phyloP scores from a whole-genome alignment of 805 yeast species.

The Saccharomycopsis selenospora region DNA sequence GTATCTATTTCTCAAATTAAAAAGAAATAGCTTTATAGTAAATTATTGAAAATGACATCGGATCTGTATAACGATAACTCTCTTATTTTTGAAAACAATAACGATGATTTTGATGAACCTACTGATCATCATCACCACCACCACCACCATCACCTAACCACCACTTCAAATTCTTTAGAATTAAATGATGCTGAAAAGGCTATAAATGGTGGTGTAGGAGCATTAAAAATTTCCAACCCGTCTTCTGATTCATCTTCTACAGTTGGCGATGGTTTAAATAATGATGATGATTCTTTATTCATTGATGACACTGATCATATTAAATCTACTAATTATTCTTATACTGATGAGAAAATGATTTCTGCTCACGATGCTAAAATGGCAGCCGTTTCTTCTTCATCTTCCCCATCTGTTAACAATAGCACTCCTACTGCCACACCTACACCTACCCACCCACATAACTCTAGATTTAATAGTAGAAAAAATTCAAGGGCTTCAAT shows the following conservation, averaged over 20 bases:
- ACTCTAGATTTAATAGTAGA: conserved; percentile 16
- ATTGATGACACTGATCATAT: conserved; percentile 18
- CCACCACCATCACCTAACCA: not conserved
- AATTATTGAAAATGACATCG: too few relatives aligned
- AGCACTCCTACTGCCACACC: conserved; percentile 6
- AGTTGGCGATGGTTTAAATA: not conserved
- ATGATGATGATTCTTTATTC: not conserved
- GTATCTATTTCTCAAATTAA: too few relatives aligned
- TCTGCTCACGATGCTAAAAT: conserved; percentile 63
- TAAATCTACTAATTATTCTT: conserved; percentile 49
- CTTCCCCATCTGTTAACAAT: conserved; percentile 20
- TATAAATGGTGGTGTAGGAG: not conserved
- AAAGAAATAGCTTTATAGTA: too few relatives aligned
- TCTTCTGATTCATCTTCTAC: not conserved
- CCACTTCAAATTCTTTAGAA: not conserved
- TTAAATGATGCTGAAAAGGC: not conserved
- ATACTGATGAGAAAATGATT: conserved; percentile 56
- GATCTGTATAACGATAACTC: too few relatives aligned
- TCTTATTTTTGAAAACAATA: not conserved
- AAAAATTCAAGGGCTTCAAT: conserved; percentile 28
- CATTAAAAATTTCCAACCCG: not conserved
- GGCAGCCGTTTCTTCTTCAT: conserved; percentile 44
- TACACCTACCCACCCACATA: conserved; percentile 12
- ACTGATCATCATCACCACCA: conserved; percentile 1
- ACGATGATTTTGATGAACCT: not conserved